A percentile compares a stretch with the other conserved stretches of the same genome.
These are phyloP conservation scores for Penicillium flavigenum DNA, from an alignment of 495 filamentous ascomycete genomes.

Conservation along the genomic window DNA sequence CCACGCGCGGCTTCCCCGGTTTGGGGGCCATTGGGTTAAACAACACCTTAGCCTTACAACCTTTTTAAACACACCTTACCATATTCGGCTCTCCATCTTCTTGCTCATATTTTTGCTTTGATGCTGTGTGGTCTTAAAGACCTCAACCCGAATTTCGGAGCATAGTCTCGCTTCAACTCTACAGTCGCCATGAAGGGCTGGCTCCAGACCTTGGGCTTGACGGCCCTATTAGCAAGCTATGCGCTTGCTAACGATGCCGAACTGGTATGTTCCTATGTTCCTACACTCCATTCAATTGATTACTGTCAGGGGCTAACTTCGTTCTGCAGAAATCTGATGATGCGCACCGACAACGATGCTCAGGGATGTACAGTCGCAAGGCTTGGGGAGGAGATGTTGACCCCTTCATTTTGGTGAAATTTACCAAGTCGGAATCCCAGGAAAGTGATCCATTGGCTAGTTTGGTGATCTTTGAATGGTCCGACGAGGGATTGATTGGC, in stretches of 20 bases:
- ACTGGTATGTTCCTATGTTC: slow-evolving; percentile 50
- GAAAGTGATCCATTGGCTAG: slow-evolving; percentile 74
- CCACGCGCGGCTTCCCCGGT: slow-evolving; percentile 39
- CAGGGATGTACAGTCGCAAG: slow-evolving; percentile 93
- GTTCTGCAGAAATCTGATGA: slow-evolving; percentile 66
- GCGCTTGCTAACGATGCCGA: slow-evolving; percentile 62
- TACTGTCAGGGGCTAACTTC: slow-evolving; percentile 15
- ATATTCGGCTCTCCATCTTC: slow-evolving; percentile 8
- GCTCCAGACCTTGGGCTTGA: slow-evolving; percentile 48
- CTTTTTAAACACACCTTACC: slow-evolving; percentile 8
- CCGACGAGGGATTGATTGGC: slow-evolving; percentile 78
- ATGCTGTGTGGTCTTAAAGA: slow-evolving; percentile 18
- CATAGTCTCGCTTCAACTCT: slow-evolving; percentile 31
- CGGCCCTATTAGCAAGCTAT: slow-evolving; percentile 52
- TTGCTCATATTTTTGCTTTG: slow-evolving; percentile 15
- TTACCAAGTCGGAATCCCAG: slow-evolving; percentile 57
- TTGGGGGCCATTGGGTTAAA: slow-evolving; percentile 21
- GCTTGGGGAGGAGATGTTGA: slow-evolving; percentile 87
- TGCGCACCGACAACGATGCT: slow-evolving; percentile 80
- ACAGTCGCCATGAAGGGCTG: slow-evolving; percentile 53
- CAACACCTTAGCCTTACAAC: slow-evolving; percentile 15
- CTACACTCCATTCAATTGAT: background rate
- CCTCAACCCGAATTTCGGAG: slow-evolving; percentile 26
- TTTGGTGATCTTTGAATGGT: slow-evolving; percentile 93
- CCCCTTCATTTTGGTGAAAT: slow-evolving; percentile 84